These are phyloP conservation scores for Penicillium diatomitis DNA, from an alignment of 495 filamentous ascomycete species.

Conservation along the genomic window DNA sequence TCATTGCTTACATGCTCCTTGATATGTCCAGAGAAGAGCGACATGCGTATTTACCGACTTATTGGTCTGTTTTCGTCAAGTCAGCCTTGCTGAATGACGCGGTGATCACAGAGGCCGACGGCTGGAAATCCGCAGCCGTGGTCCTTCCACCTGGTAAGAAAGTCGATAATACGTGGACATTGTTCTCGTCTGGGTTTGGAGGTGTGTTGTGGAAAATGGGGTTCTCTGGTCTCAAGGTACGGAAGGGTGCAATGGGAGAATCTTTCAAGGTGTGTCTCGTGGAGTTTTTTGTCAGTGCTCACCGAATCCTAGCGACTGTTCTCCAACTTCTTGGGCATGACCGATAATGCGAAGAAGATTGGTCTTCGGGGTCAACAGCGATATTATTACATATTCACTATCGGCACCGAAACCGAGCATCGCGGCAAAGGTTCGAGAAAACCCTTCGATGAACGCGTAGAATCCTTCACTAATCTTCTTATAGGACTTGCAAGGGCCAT, in stretches of 20 bases:
- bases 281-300: no score
- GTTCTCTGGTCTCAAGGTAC: slow-evolving; percentile 15
- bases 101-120: slow-evolving; percentile 20
- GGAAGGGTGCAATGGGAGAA: background rate
- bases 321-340: slow-evolving; percentile 21
- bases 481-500: slow-evolving; percentile 20
- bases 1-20: slow-evolving; percentile 22
- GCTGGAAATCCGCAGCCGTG: slow-evolving; percentile 20
- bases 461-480: background rate
- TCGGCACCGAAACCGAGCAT: slow-evolving; percentile 20
- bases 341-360: slow-evolving; percentile 16
- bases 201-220: slow-evolving; percentile 17
- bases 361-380: slow-evolving; percentile 14
- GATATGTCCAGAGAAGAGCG: slow-evolving; percentile 14
- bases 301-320: slow-evolving; percentile 8
- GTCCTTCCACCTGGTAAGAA: slow-evolving; percentile 12
- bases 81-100: slow-evolving; percentile 19
- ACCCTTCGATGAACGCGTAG: background rate
- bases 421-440: slow-evolving; percentile 15
- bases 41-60: slow-evolving; percentile 15
- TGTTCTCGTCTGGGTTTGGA: slow-evolving; percentile 15
- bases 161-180: slow-evolving; percentile 16
- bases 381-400: slow-evolving; percentile 23
- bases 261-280: no score
- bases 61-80: slow-evolving; percentile 14